phyloP scores from a whole-genome alignment of 176 grass and related monocot genomes.

The Canna indica region DNA sequence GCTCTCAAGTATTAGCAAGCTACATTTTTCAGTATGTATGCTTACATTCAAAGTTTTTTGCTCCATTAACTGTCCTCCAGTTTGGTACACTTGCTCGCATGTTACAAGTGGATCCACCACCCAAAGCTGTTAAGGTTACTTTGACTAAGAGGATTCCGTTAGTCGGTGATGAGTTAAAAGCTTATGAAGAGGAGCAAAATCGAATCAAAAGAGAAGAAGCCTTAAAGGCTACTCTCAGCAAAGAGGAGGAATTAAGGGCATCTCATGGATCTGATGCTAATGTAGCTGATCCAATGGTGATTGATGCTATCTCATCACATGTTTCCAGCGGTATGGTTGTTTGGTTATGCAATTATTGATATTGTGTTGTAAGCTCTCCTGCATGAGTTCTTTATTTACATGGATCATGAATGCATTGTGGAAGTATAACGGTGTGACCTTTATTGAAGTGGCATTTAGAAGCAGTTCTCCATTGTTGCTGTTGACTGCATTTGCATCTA shows the following conservation, averaged over 20 bases:
- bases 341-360: neutral
- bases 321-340: slow-evolving; percentile 48
- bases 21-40: neutral
- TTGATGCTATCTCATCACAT: slow-evolving; percentile 49
- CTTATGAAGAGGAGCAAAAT: slow-evolving; percentile 83
- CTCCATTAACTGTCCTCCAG: slow-evolving; percentile 30
- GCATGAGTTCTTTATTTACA: neutral
- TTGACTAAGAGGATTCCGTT: slow-evolving; percentile 85
- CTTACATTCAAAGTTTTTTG: neutral
- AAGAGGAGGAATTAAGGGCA: slow-evolving; percentile 63
- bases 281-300: slow-evolving; percentile 46
- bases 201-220: slow-evolving; percentile 73
- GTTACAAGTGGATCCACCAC: slow-evolving; percentile 98
- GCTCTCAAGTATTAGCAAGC: too few relatives aligned
- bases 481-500: neutral
- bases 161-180: slow-evolving; percentile 83
- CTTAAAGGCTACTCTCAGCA: slow-evolving; percentile 51
- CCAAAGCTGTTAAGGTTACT: slow-evolving; percentile 90
- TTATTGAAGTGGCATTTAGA: too few relatives aligned
- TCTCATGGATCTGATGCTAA: slow-evolving; percentile 62
- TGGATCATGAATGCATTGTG: neutral
- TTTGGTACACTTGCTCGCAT: slow-evolving; percentile 97
- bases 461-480: too few relatives aligned
- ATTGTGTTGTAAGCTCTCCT: neutral
- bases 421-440: neutral